Evolutionary conservation across 371 early-diverging fungal genomes (phyloP).

Genomic region (Mucor sp.): DNA sequence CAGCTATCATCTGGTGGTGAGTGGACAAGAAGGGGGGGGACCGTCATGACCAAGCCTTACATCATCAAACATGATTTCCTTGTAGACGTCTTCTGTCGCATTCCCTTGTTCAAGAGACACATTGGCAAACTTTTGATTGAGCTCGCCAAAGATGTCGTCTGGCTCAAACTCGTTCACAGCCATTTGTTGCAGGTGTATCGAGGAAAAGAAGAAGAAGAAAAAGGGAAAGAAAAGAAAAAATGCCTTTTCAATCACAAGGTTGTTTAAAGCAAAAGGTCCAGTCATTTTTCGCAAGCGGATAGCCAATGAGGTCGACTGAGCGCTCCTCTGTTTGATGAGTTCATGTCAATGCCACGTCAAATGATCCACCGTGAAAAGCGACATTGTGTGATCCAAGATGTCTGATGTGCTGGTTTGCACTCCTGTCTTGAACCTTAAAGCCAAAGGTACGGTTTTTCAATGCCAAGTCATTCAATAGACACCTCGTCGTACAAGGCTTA

Average conservation of each 20-base stretch:
- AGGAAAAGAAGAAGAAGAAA: background rate
- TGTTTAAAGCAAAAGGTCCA: background rate
- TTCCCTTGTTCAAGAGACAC: conserved; percentile 12
- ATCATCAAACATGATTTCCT: conserved; percentile 13
- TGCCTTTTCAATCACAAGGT: background rate
- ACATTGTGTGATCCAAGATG: background rate
- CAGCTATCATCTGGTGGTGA: conserved; percentile 5
- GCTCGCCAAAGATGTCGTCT: conserved; percentile 13
- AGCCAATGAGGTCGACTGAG: background rate
- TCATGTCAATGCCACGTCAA: background rate
- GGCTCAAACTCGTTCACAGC: conserved; percentile 13
- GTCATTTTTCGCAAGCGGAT: conserved; percentile 1
- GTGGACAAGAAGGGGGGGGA: background rate
- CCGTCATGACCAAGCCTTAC: background rate
- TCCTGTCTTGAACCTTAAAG: background rate
- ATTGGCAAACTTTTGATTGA: conserved; percentile 22
- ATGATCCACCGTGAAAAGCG: background rate
- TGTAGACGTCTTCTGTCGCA: conserved; percentile 2
- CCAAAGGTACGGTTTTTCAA: background rate
- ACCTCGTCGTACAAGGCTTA: background rate
- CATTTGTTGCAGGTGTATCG: background rate
- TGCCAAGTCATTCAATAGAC: background rate
- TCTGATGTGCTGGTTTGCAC: background rate
- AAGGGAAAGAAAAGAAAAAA: background rate
- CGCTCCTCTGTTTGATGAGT: background rate